These are phyloP conservation scores for Aspergillus flavus DNA, from an alignment of 2,329 filamentous ascomycete genomes.

Conservation along the genomic window DNA sequence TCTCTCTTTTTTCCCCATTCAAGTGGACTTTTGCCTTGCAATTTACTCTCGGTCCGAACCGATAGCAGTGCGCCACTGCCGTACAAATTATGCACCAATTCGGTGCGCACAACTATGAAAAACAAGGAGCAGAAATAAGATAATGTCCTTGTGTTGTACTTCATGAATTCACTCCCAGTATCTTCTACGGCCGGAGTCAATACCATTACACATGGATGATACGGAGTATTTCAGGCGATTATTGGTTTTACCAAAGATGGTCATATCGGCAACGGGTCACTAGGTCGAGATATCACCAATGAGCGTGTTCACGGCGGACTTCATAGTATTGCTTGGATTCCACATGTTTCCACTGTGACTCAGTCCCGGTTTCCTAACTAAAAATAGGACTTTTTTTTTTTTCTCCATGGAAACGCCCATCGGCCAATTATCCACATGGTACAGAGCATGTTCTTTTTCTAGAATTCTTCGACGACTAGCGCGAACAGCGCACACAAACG, in stretches of 20 bases:
- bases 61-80: constrained; percentile 13
- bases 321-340: constrained; percentile 5
- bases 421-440: constrained; percentile 1
- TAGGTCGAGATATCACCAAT: constrained; percentile 3
- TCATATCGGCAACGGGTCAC: not conserved
- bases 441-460: constrained; percentile 27
- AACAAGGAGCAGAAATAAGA: not conserved
- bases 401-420: not conserved
- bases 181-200: not conserved
- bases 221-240: not conserved
- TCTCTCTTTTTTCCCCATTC: not conserved
- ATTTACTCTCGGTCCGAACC: constrained; percentile 17
- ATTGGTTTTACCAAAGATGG: not conserved
- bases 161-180: not conserved
- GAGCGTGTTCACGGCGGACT: not conserved
- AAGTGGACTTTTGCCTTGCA: not conserved
- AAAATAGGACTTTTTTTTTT: constrained; percentile 24
- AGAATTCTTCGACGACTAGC: constrained; percentile 31
- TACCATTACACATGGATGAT: not conserved
- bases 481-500: constrained; percentile 6
- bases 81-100: constrained; percentile 6
- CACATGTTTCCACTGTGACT: constrained; percentile 10
- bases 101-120: constrained; percentile 4
- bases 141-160: not conserved
- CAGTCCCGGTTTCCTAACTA: constrained; percentile 26